phyloP scores from a whole-genome alignment of 257 asterid genomes.

The Solanum piurae region DNA sequence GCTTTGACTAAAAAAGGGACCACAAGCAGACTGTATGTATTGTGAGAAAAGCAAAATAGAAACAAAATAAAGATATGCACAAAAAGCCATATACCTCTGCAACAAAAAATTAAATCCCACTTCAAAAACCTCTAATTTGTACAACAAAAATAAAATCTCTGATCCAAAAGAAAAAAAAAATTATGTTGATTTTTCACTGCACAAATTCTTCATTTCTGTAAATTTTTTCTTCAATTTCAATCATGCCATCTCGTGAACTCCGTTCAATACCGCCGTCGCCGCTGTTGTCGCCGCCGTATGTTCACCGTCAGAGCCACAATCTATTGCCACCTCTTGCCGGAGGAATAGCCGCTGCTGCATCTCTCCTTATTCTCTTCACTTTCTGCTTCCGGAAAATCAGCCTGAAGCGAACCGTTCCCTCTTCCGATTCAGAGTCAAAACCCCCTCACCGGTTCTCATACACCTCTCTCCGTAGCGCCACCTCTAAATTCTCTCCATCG shows the following conservation, averaged over 20 bases:
- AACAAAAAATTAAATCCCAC: neutral
- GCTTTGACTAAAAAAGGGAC: neutral
- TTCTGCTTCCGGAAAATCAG: conserved; percentile 60
- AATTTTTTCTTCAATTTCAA: neutral
- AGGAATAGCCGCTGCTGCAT: conserved; percentile 52
- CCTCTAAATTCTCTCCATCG: conserved; percentile 55
- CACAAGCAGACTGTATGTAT: neutral
- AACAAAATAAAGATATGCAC: neutral
- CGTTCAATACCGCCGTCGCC: conserved; percentile 22
- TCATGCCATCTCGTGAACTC: conserved; percentile 77
- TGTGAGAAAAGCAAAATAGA: neutral
- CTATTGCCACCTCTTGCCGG: conserved; percentile 50
- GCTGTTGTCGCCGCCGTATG: conserved; percentile 8
- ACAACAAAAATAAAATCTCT: neutral
- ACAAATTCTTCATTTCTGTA: neutral
- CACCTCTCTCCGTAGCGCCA: conserved; percentile 68
- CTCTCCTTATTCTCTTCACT: conserved; percentile 39
- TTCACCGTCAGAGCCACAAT: conserved; percentile 18
- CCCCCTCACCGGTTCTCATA: conserved; percentile 75
- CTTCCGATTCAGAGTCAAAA: conserved; percentile 57
- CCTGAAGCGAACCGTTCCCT: conserved; percentile 69
- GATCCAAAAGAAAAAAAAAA: neutral
- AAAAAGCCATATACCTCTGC: neutral
- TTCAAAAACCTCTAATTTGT: neutral
- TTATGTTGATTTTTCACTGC: neutral